A percentile compares a stretch with the other conserved stretches of the same genome.
These are phyloP conservation scores for Penicillium capsulatum DNA, from an alignment of 2,329 filamentous ascomycete genomes.

Conservation along the genomic window DNA sequence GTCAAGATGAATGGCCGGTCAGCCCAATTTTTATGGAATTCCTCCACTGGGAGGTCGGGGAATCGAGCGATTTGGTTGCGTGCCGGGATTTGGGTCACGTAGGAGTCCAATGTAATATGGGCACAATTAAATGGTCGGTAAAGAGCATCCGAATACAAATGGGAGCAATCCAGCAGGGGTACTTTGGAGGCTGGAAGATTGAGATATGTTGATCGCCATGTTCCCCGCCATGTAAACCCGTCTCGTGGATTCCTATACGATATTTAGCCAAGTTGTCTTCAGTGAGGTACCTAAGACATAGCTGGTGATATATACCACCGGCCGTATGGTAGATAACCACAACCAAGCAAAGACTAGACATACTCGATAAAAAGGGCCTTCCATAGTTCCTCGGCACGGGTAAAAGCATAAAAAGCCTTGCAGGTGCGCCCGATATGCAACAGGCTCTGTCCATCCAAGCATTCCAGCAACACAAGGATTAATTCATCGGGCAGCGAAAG, in stretches of 20 bases:
- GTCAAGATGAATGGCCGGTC: slow-evolving; percentile 83
- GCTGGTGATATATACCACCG: too few relatives aligned
- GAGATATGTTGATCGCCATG: slow-evolving; percentile 78
- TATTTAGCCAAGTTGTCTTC: slow-evolving; percentile 23
- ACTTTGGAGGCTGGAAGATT: slow-evolving; percentile 52
- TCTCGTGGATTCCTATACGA: slow-evolving; percentile 27
- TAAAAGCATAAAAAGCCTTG: slow-evolving; percentile 81
- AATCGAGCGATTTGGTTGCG: slow-evolving; percentile 70
- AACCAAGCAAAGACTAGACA: slow-evolving; percentile 42
- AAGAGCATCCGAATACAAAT: slow-evolving; percentile 83
- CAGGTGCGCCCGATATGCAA: slow-evolving; percentile 69
- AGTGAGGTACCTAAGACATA: too few relatives aligned
- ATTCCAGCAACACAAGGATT: slow-evolving; percentile 70
- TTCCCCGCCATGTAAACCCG: slow-evolving; percentile 67
- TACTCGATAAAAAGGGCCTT: slow-evolving; percentile 79
- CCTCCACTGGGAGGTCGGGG: slow-evolving; percentile 61
- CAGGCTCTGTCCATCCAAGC: slow-evolving; percentile 61
- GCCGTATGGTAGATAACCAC: too few relatives aligned
- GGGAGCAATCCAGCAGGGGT: slow-evolving; percentile 64
- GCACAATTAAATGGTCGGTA: slow-evolving; percentile 89
- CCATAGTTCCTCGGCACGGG: slow-evolving; percentile 81
- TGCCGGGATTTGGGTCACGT: slow-evolving; percentile 65
- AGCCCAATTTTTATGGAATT: slow-evolving; percentile 73
- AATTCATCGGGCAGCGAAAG: slow-evolving; percentile 73
- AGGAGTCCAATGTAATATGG: slow-evolving; percentile 64